Conservation (phyloP, 768 basidiomycete genomes). For the Macrolepiota dolichaula region DNA sequence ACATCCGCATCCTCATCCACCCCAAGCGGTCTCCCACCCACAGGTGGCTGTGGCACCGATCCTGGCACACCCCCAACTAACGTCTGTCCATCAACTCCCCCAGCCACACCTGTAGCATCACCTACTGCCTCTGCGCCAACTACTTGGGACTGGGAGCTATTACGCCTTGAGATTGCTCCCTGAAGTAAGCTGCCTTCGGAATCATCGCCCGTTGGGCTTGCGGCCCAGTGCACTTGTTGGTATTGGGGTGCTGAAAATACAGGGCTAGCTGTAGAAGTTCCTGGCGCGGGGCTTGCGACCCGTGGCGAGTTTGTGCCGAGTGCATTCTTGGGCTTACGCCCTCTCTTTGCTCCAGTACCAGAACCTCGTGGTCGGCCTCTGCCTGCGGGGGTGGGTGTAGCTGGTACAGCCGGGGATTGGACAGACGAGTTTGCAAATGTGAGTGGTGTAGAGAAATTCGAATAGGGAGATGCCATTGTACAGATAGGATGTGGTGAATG, state of each 20-base stretch:
- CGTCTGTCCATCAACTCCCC: constrained; percentile 1
- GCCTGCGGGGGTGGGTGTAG: constrained; percentile 24
- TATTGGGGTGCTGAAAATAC: constrained; percentile 13
- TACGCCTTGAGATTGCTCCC: constrained; percentile 8
- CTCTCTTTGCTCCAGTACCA: constrained; percentile 38
- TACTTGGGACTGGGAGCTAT: constrained; percentile 4
- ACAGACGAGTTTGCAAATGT: background rate
- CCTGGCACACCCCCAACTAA: background rate
- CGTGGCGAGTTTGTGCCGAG: constrained; percentile 28
- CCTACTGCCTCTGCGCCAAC: background rate
- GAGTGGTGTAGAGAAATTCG: constrained; percentile 8
- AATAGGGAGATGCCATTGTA: constrained; percentile 5
- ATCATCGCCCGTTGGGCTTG: background rate
- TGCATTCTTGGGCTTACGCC: constrained; percentile 44
- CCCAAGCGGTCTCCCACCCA: constrained; percentile 13
- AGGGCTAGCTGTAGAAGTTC: constrained; percentile 10
- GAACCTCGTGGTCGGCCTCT: constrained; percentile 32
- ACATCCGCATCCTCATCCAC: constrained; percentile 62
- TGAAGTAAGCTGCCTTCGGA: constrained; percentile 7
- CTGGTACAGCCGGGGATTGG: constrained; percentile 5
- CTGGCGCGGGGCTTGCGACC: constrained; percentile 18
- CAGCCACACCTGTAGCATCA: background rate
- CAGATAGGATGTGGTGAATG: background rate
- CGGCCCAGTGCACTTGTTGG: constrained; percentile 9
- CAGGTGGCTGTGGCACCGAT: constrained; percentile 16